A percentile compares a stretch with the other conserved stretches of the same genome.
Evolutionary conservation across 331 rosid species (phyloP).

Genomic region (Pyrus hybrid): DNA sequence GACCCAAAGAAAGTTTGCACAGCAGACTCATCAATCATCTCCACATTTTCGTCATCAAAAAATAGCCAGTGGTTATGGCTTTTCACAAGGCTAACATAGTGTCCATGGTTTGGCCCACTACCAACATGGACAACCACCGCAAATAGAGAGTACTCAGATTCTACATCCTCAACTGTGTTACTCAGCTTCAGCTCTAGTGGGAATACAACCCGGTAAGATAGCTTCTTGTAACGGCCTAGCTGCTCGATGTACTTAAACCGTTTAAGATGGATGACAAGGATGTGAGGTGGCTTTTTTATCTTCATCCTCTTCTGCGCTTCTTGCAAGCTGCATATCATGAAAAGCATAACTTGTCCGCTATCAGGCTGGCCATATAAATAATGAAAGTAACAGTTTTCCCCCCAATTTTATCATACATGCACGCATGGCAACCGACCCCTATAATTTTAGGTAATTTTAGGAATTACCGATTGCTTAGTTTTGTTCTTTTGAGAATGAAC

Average conservation of each 20-base stretch:
- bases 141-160: conserved; percentile 81
- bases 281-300: conserved; percentile 91
- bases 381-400: neutral
- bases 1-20: conserved; percentile 99
- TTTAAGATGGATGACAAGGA: conserved; percentile 94
- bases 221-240: conserved; percentile 92
- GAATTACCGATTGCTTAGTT: neutral
- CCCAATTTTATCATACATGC: neutral
- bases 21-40: conserved; percentile 94
- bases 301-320: conserved; percentile 99
- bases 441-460: too few relatives aligned
- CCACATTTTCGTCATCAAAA: conserved; percentile 96
- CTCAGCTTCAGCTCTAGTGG: conserved; percentile 95
- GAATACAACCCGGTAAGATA: conserved; percentile 88
- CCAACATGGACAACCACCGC: conserved; percentile 98
- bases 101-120: conserved; percentile 98
- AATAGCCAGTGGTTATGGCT: conserved; percentile 99
- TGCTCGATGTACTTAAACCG: conserved; percentile 97
- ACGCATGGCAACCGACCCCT: neutral
- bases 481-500: too few relatives aligned
- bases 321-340: conserved; percentile 72
- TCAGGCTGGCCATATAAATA: neutral
- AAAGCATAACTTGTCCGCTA: conserved; percentile 11
- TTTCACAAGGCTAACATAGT: conserved; percentile 97
- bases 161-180: conserved; percentile 85